phyloP scores from a whole-genome alignment of 2,329 filamentous ascomycete genomes.

The Colletotrichum trifolii region DNA sequence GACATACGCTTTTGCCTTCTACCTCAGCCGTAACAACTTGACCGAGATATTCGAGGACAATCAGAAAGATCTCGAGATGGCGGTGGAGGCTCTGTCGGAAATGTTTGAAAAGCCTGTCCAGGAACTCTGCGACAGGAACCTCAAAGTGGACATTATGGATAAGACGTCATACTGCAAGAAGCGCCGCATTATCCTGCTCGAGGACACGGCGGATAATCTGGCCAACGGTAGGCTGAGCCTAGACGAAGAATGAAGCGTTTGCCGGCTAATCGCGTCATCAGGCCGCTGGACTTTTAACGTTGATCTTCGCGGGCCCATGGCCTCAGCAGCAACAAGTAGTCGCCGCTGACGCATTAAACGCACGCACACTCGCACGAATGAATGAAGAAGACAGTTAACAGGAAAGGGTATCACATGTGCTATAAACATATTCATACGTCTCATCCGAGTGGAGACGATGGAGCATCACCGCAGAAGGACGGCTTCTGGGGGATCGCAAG shows the following conservation, averaged over 20 bases:
- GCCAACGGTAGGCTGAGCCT: slow-evolving; percentile 72
- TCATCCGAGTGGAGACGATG: too few species aligned
- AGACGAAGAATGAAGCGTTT: slow-evolving; percentile 45
- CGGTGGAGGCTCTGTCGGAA: slow-evolving; percentile 95
- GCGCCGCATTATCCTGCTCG: slow-evolving; percentile 86
- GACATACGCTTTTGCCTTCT: slow-evolving; percentile 99
- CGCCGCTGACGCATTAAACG: slow-evolving; percentile 38
- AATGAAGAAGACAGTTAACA: background rate
- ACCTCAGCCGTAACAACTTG: slow-evolving; percentile 93
- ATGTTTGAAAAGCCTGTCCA: slow-evolving; percentile 99
- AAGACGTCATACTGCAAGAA: slow-evolving; percentile 98
- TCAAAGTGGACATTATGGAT: slow-evolving; percentile 98
- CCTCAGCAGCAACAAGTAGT: slow-evolving; percentile 40
- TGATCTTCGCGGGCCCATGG: slow-evolving; percentile 42
- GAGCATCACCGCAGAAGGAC: too few species aligned
- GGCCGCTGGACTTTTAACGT: slow-evolving; percentile 60
- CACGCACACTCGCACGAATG: background rate
- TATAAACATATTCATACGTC: too few species aligned
- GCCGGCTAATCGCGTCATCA: slow-evolving; percentile 44
- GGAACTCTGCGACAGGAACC: slow-evolving; percentile 84
- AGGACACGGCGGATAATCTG: slow-evolving; percentile 92
- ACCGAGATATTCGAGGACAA: slow-evolving; percentile 99
- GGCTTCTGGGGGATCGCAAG: too few species aligned
- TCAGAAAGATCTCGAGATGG: slow-evolving; percentile 97
- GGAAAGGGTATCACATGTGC: too few species aligned